phyloP scores from a whole-genome alignment of 1,139 yeast genomes.

The Scheffersomyces insectosa region DNA sequence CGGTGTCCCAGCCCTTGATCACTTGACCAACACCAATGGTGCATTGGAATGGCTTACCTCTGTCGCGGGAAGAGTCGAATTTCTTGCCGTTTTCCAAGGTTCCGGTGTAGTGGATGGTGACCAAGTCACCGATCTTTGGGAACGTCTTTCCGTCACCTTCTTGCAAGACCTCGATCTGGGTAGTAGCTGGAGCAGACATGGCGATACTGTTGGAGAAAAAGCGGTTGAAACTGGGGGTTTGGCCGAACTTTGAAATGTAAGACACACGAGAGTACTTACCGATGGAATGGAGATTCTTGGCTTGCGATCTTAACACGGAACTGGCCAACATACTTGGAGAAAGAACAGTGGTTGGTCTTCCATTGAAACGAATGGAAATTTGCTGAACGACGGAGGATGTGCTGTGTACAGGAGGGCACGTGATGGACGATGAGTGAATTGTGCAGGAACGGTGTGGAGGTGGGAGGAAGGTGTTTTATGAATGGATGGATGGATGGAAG shows the following conservation, averaged over 20 bases:
- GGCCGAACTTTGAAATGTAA: neutral
- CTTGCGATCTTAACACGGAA: too few species aligned
- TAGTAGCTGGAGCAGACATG: conserved; percentile 45
- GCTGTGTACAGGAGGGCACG: neutral
- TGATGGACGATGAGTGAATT: conserved; percentile 3
- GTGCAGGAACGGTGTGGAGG: conserved; percentile 5
- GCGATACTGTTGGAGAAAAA: conserved; percentile 7
- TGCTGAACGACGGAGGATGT: neutral
- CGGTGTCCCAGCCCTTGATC: conserved; percentile 95
- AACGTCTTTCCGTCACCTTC: conserved; percentile 81
- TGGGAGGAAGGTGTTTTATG: conserved; percentile 1
- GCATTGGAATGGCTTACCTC: conserved; percentile 94
- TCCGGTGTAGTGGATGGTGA: conserved; percentile 94
- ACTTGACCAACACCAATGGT: conserved; percentile 95
- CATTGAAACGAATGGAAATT: neutral
- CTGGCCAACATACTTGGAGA: neutral
- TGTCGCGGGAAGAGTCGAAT: conserved; percentile 91
- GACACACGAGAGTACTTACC: neutral
- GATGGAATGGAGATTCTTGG: too few species aligned
- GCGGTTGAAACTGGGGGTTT: neutral
- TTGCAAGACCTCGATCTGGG: conserved; percentile 46
- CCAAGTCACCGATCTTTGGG: conserved; percentile 84
- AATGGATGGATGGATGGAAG: neutral
- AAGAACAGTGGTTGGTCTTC: neutral
- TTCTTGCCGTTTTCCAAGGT: conserved; percentile 91